These are phyloP conservation scores for Didymella pinodella DNA, from an alignment of 2,329 filamentous ascomycete species.

Conservation along the genomic window DNA sequence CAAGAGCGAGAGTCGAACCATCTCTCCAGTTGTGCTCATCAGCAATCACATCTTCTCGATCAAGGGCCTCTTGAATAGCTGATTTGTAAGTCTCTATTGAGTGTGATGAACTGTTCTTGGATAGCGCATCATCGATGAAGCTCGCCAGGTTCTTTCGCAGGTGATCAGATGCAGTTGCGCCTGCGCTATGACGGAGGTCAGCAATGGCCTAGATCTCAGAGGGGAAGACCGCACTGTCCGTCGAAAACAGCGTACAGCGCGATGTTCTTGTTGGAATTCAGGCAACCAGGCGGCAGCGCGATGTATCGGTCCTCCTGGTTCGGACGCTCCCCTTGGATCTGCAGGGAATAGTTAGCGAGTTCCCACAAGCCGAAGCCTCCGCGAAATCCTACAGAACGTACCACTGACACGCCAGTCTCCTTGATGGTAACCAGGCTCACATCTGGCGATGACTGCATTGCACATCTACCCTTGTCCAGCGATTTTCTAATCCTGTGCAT, in stretches of 20 bases:
- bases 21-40: conserved; percentile 28
- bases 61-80: conserved; percentile 35
- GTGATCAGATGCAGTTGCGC: conserved; percentile 29
- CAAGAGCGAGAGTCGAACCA: conserved; percentile 36
- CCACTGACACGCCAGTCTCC: conserved; percentile 14
- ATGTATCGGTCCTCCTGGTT: conserved; percentile 38
- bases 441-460: not conserved
- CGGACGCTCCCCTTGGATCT: conserved; percentile 33
- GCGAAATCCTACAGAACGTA: conserved; percentile 13
- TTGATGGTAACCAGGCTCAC: conserved; percentile 4
- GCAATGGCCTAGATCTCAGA: not conserved
- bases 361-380: conserved; percentile 10
- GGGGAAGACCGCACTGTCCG: conserved; percentile 31
- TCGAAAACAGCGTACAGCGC: conserved; percentile 37
- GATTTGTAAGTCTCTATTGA: conserved; percentile 31
- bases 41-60: conserved; percentile 31
- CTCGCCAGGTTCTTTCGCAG: conserved; percentile 27
- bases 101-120: conserved; percentile 19
- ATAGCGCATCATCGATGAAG: conserved; percentile 31
- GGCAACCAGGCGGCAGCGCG: conserved; percentile 24
- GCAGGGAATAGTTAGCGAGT: conserved; percentile 28
- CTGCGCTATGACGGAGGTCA: conserved; percentile 27
- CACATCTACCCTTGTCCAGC: conserved; percentile 14
- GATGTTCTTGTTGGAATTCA: conserved; percentile 35
- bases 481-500: conserved; percentile 19